A percentile compares a stretch with the other conserved stretches of the same genome.
phyloP scores from a whole-genome alignment of 176 grass and related monocot species.

The Metroxylon sagu region DNA sequence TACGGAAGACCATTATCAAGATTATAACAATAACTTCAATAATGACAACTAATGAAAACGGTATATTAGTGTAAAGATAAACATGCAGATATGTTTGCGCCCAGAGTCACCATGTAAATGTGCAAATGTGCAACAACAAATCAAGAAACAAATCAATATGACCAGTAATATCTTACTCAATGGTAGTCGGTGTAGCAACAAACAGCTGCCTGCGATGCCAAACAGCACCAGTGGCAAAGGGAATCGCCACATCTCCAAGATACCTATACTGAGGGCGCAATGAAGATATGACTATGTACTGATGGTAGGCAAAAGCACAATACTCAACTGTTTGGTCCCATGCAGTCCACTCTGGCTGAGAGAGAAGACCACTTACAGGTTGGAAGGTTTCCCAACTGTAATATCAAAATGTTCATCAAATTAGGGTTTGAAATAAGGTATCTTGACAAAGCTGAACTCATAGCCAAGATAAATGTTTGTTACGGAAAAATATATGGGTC shows the following conservation, averaged over 20 bases:
- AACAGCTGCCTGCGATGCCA: constrained; percentile 97
- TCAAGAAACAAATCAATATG: no score
- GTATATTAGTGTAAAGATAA: no score
- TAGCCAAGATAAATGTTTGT: no score
- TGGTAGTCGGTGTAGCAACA: constrained; percentile 96
- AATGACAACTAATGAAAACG: no score
- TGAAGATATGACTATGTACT: constrained; percentile 93
- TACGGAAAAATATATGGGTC: no score
- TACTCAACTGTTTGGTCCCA: constrained; percentile 99
- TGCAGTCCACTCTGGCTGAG: constrained; percentile 88
- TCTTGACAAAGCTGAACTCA: background rate
- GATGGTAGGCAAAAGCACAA: constrained; percentile 95
- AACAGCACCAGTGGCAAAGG: constrained; percentile 87
- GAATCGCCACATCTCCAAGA: constrained; percentile 97
- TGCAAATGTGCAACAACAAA: no score
- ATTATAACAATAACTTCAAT: no score
- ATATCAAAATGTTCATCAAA: background rate
- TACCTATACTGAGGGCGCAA: constrained; percentile 92
- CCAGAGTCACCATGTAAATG: no score
- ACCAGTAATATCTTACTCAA: constrained; percentile 67
- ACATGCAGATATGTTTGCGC: no score
- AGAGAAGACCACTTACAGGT: constrained; percentile 77
- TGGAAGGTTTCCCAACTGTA: constrained; percentile 99
- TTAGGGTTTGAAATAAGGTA: background rate
- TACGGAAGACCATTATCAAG: no score